These are phyloP conservation scores for Aspergillus ustus DNA, from an alignment of 2,329 filamentous ascomycete genomes.

Conservation along the genomic window DNA sequence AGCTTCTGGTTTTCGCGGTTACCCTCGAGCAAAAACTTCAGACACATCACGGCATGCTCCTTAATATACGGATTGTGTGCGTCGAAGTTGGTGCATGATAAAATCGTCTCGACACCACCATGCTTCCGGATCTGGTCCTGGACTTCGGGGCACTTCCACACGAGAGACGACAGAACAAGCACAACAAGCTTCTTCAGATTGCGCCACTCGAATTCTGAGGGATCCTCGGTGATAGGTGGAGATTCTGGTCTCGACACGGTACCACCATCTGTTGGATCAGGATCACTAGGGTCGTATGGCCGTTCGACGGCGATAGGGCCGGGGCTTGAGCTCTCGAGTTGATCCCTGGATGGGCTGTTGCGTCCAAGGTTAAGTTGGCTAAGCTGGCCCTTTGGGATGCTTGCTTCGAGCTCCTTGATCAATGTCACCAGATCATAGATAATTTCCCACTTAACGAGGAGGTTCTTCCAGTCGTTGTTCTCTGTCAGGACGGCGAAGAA, in stretches of 20 bases:
- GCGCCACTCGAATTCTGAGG: slow-evolving; percentile 70
- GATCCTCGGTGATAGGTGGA: slow-evolving; percentile 62
- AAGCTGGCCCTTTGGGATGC: slow-evolving; percentile 80
- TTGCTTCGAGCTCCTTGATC: slow-evolving; percentile 83
- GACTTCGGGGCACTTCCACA: slow-evolving; percentile 83
- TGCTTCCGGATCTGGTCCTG: slow-evolving; percentile 86
- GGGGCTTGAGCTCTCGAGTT: slow-evolving; percentile 38
- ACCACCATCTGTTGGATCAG: slow-evolving; percentile 46
- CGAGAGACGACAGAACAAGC: slow-evolving; percentile 83
- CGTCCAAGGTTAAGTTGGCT: slow-evolving; percentile 44
- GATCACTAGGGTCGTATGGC: slow-evolving; percentile 61
- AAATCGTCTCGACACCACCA: slow-evolving; percentile 82
- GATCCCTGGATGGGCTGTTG: slow-evolving; percentile 34
- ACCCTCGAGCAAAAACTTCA: slow-evolving; percentile 70
- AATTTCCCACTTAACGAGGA: slow-evolving; percentile 90
- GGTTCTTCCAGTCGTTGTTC: slow-evolving; percentile 77
- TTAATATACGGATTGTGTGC: slow-evolving; percentile 93
- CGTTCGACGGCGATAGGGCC: slow-evolving; percentile 63
- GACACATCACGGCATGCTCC: slow-evolving; percentile 84
- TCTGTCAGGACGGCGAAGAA: slow-evolving; percentile 91
- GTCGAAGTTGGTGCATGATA: slow-evolving; percentile 89
- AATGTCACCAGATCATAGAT: slow-evolving; percentile 86
- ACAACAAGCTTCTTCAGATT: slow-evolving; percentile 94
- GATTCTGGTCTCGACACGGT: slow-evolving; percentile 51
- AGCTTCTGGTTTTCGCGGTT: slow-evolving; percentile 59